Conservation (phyloP, 2,329 filamentous ascomycete species). For the Sarocladiaceae sp. region DNA sequence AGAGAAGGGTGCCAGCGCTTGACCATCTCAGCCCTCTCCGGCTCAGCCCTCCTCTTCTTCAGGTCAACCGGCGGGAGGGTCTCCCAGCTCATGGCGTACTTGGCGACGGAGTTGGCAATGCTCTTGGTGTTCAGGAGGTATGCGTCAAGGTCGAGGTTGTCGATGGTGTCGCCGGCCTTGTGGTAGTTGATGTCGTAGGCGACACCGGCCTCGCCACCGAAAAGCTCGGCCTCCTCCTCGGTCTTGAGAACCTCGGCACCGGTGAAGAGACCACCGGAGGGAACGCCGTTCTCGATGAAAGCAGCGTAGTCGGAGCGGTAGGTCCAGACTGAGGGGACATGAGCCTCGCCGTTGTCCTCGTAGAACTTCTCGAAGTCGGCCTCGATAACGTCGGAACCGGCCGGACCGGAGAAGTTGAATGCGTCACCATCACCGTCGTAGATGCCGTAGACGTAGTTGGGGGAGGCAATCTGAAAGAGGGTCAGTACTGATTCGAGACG, state of each 20-base stretch:
- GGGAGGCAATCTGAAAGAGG: conserved; percentile 33
- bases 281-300: conserved; percentile 60
- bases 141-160: conserved; percentile 33
- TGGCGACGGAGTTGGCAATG: conserved; percentile 34
- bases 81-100: conserved; percentile 33
- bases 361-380: conserved; percentile 52
- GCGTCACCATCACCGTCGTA: conserved; percentile 56
- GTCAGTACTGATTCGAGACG: neutral
- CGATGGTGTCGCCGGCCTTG: conserved; percentile 34
- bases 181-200: conserved; percentile 42
- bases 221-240: conserved; percentile 48
- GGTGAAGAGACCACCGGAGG: conserved; percentile 63
- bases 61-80: conserved; percentile 22
- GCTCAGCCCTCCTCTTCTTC: conserved; percentile 22
- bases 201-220: conserved; percentile 53
- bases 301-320: conserved; percentile 62
- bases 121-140: conserved; percentile 38
- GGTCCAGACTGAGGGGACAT: conserved; percentile 56
- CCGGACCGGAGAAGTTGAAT: conserved; percentile 47
- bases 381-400: conserved; percentile 55
- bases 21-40: conserved; percentile 22
- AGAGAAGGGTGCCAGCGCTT: conserved; percentile 15
- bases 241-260: conserved; percentile 62
- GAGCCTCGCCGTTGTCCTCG: conserved; percentile 37
- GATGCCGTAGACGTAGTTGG: conserved; percentile 46